Evolutionary conservation across 2,329 filamentous ascomycete species (phyloP), one percentile per base, ranked within the genome.

Genomic region (Waltergamsia citrina): DNA sequence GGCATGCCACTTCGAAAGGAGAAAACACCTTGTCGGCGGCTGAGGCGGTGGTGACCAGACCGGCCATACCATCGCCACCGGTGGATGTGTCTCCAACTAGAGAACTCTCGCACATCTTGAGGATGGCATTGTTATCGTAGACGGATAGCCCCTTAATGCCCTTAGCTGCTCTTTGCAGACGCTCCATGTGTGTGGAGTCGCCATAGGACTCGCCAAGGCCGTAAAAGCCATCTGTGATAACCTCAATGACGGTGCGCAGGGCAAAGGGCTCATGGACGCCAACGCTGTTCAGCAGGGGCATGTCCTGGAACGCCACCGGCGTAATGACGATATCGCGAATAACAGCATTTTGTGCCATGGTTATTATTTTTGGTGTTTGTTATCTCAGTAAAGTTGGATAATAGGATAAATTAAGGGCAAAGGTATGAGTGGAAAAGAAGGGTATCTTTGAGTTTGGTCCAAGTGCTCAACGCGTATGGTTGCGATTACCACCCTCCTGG

Each of bases 91-190:
- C 84, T 32, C 70, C 78, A 3, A 81, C 82, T 0, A 61, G 49
- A 0, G 83, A 83, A 37, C 90, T 81, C 57, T 87, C 68, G 50
- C 93, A 93, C 3, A 78, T 84, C 43, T 85, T 79, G 59, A 88
- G 90, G 42, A 90, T 72, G 47, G 88, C 80, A 50, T 90, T 92
- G 2, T 85, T 90, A 56, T 85, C 84, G 24, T 55, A 52, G 1
- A 57, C 41, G 3, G 53, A 41, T 5, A 53, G 34, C 1, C 47
- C 53, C 12, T 44, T 55, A 34, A 58, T 46, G 5, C 38, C 38
- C 4, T 47, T 38, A 5, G 55, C 56, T 23, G 49, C 59, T 20
- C 40, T 42, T 5, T 50, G 43, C 9, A 63, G 44, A 7, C 57
- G 56, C 4, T 36, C 32, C 2, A 62, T 40, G 35, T 62, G 60